Base-by-base conservation (phyloP, 2,329 filamentous ascomycete genomes). In the Neonectria punicea region DNA sequence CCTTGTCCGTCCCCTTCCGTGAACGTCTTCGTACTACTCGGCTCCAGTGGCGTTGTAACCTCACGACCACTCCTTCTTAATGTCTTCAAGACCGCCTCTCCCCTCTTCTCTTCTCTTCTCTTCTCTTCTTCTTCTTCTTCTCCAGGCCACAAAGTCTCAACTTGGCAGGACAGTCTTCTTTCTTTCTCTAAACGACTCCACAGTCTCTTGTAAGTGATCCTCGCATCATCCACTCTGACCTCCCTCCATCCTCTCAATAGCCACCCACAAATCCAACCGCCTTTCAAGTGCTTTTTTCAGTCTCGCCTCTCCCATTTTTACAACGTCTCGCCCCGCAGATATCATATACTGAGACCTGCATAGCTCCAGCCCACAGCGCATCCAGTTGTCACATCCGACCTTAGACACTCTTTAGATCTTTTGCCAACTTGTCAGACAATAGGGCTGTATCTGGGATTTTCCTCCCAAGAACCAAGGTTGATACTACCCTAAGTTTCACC, bases 1-100 rank as follows among this genome's bases (percentile, higher is more conserved):
- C 69, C 51, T 65, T 69, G 63, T 30, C 69, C 69, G 54, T 67
- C 63, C 50, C 65, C 53, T 47, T 63, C 46, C 58, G 39, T 43
- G 39, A 43, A 20, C 39, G 39, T 20, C 7, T 43, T 58, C 51
- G 56, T 49, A 51, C 51, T 69, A 28, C 20, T 44, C 47, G 46
- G 58, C 55, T 59, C 25, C 20, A 51, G 69, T 68, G 65, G 72
- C 70, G 65, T 56, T 22, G 43, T 41, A 51, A 9, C 30, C 30
- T 54, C 61, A 18, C 36, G 53, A 58, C 43, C 54, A 54, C 65
- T 57, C 11, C 51, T 63, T 63, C 56, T 57, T 63, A 57, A 65
- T 39, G 22, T 41, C 62, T 47, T 49, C 51, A 53, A 69, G 73
- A 66, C 63, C 63, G 64, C 9, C 30, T 9, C 30, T 30, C 71